Percentiles rank a stretch among this genome's conserved stretches.
phyloP scores from a whole-genome alignment of 2,329 filamentous ascomycete species.

The Exophiala calicioides region DNA sequence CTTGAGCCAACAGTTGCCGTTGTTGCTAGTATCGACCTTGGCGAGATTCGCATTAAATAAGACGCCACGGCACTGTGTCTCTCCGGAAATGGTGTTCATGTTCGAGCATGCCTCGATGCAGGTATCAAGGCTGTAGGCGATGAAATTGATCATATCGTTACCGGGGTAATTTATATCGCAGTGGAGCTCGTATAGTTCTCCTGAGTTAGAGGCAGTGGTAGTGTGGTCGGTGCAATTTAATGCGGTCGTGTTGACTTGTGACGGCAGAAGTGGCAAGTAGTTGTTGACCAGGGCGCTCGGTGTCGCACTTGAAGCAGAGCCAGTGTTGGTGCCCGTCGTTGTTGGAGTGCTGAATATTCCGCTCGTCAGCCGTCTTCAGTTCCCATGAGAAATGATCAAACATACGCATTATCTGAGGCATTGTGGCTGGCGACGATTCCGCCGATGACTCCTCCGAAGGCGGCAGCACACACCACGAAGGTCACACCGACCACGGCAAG shows the following conservation, averaged over 20 bases:
- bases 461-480: conserved; percentile 3
- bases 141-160: conserved; percentile 8
- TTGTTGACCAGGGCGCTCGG: background rate
- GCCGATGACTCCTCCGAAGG: conserved; percentile 8
- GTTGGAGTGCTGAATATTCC: background rate
- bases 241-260: conserved; percentile 10
- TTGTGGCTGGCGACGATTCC: conserved; percentile 2
- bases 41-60: conserved; percentile 9
- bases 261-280: conserved; percentile 2
- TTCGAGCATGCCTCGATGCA: conserved; percentile 12
- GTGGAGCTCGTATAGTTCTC: conserved; percentile 2
- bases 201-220: background rate
- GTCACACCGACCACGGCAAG: conserved; percentile 5
- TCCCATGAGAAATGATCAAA: background rate
- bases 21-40: background rate
- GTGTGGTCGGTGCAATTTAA: conserved; percentile 3
- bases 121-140: conserved; percentile 8
- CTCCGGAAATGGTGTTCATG: conserved; percentile 2
- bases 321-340: conserved; percentile 2
- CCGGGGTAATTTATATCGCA: conserved; percentile 9
- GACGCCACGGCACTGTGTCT: conserved; percentile 4
- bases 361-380: background rate
- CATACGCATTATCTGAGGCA: background rate
- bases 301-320: background rate
- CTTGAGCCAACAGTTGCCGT: conserved; percentile 12